Evolutionary conservation across 805 yeast genomes (phyloP), one percentile per base, ranked within the genome.

Genomic region (Candida vaughaniae): DNA sequence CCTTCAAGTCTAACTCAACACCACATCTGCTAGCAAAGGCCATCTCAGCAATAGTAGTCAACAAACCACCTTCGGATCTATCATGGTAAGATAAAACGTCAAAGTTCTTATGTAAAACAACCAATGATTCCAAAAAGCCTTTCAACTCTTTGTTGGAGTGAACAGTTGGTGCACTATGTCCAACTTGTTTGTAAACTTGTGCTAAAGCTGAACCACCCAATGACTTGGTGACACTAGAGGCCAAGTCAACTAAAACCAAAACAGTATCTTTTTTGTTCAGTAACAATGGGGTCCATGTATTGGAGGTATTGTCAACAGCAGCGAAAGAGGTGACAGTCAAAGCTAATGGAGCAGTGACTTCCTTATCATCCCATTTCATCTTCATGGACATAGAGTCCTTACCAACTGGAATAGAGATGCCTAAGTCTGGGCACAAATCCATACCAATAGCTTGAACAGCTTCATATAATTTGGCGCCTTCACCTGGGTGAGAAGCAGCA

Each of bases 381-480:
- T 89, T 88, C 99, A 93, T 91, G 16, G 98, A 89, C 96, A 93
- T 89, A 23, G 97, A 89, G 63, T 93, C 99, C 68, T 93, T 93
- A 49, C 99, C 99, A 25, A 93, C 99, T 10, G 99, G 99, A 41
- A 93, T 88, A 15, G 95, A 75, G 44, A 93, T 67, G 29, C 95
- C 97, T 48, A 93, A 75, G 42, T 78, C 91, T 16, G 98, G 97
- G 66, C 99, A 93, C 52, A 95, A 73, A 47, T 88, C 97, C 56
- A 90, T 58, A 49, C 97, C 96, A 53, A 93, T 80, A 4, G 98
- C 98, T 64, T 89, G 90, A 31, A 93, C 99, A 31, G 97, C 99
- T 64, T 89, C 96, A 58, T 91, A 93, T 45, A 93, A 71, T 45
- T 88, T 90, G 35, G 95, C 75, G 43, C 99, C 99, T 65, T 93